These are phyloP conservation scores for Anethum foeniculum DNA, from an alignment of 140 eudicot species.

Conservation along the genomic window DNA sequence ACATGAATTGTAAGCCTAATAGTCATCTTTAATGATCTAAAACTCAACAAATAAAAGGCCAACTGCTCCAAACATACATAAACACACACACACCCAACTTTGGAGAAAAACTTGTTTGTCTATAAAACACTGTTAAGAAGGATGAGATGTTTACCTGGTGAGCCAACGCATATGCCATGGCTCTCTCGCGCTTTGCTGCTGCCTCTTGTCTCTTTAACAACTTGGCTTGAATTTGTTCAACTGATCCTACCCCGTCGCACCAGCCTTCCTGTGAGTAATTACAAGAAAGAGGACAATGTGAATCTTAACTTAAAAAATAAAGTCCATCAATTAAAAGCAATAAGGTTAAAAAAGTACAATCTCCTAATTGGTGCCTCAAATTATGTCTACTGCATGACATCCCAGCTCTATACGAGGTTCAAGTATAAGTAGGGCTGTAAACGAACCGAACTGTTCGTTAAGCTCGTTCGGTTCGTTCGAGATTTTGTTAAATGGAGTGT, in stretches of 20 bases:
- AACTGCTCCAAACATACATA: not conserved
- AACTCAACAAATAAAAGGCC: not conserved
- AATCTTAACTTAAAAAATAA: not conserved
- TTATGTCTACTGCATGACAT: not conserved
- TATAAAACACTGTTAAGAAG: not conserved
- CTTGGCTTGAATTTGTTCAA: constrained; percentile 92
- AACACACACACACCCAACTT: not conserved
- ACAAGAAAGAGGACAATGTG: not conserved
- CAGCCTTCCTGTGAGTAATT: constrained; percentile 68
- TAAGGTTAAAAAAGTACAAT: not conserved
- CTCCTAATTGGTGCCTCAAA: not conserved
- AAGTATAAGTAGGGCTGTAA: not conserved
- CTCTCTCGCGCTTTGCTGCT: constrained; percentile 97
- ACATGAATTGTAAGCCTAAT: not conserved
- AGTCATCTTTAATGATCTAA: not conserved
- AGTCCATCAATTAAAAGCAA: not conserved
- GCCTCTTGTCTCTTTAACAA: constrained; percentile 93
- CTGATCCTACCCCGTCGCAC: constrained; percentile 94
- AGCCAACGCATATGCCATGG: constrained; percentile 99
- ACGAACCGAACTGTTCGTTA: too few relatives aligned
- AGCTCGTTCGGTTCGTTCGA: too few relatives aligned
- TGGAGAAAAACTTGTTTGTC: not conserved
- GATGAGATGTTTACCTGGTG: constrained; percentile 59
- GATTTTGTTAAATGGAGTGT: too few relatives aligned
- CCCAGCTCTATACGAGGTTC: not conserved